These are phyloP conservation scores for Pseudonitzschia multiseries DNA, from an alignment of 108 stramenopile species.

Conservation along the genomic window DNA sequence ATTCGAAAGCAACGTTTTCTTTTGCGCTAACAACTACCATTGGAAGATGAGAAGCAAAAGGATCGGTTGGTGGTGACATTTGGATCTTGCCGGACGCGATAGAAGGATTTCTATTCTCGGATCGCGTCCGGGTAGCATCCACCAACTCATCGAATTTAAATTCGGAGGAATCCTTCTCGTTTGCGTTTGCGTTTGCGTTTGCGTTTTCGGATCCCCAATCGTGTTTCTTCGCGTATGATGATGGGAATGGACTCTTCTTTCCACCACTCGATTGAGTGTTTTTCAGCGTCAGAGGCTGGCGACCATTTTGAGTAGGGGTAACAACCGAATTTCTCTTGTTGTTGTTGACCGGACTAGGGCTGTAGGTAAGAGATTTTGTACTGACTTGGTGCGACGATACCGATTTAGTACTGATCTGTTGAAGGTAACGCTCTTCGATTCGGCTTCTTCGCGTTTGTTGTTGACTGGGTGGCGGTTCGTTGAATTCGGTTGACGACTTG, in stretches of 20 bases:
- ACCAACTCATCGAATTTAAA: conserved; percentile 15
- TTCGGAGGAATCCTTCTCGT: background rate
- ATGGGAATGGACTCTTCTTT: background rate
- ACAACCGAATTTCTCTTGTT: background rate
- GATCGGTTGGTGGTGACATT: conserved; percentile 3
- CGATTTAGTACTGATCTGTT: background rate
- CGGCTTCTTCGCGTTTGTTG: background rate
- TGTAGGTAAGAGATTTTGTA: conserved; percentile 13
- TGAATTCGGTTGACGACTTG: background rate
- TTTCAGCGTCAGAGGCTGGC: background rate
- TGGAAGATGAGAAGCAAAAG: background rate
- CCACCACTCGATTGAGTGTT: background rate
- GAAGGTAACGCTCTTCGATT: background rate
- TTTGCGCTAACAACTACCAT: background rate
- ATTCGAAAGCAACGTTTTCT: conserved; percentile 7
- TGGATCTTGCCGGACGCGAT: conserved; percentile 7
- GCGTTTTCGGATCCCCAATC: background rate
- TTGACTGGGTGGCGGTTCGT: background rate
- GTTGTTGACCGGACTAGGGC: conserved; percentile 14
- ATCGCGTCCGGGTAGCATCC: conserved; percentile 1
- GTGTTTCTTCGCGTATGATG: background rate
- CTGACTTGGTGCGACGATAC: background rate
- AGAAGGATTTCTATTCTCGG: conserved; percentile 2
- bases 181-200: background rate
- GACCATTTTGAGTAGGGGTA: background rate